Conservation (phyloP, 2,329 filamentous ascomycete genomes). For the Ploettnerulaceae sp. region DNA sequence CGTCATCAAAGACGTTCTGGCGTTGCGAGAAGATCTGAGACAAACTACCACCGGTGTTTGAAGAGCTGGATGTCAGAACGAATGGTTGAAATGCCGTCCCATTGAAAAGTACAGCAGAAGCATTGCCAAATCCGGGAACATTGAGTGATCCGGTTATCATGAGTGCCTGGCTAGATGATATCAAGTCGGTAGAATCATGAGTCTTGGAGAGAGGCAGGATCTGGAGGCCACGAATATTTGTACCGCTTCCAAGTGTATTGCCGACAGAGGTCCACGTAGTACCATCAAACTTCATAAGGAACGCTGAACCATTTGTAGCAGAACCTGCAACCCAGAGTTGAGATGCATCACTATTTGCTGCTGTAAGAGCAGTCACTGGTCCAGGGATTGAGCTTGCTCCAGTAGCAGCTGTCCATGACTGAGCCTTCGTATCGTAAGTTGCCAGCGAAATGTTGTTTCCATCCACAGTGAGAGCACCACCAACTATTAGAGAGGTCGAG, state of each 20-base stretch:
- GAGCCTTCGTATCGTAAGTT: constrained; percentile 63
- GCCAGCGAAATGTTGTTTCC: constrained; percentile 63
- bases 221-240: constrained; percentile 73
- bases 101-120: constrained; percentile 83
- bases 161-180: constrained; percentile 65
- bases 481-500: constrained; percentile 66
- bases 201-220: constrained; percentile 66
- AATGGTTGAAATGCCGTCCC: constrained; percentile 76
- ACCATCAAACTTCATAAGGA: constrained; percentile 78
- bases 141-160: constrained; percentile 81
- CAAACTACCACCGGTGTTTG: constrained; percentile 66
- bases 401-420: constrained; percentile 62
- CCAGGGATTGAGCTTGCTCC: constrained; percentile 67
- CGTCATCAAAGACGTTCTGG: constrained; percentile 64
- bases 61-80: constrained; percentile 65
- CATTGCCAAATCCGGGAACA: constrained; percentile 70
- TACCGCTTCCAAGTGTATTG: constrained; percentile 57
- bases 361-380: constrained; percentile 69
- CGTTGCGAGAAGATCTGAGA: constrained; percentile 80
- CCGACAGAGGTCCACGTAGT: constrained; percentile 63
- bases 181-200: constrained; percentile 59
- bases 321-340: constrained; percentile 81
- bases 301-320: constrained; percentile 62
- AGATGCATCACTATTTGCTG: constrained; percentile 65
- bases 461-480: constrained; percentile 68